Percentiles rank a stretch among this genome's conserved stretches.
Evolutionary conservation across 176 grass and related monocot genomes (phyloP).

Genomic region (Oryza rufipogon): DNA sequence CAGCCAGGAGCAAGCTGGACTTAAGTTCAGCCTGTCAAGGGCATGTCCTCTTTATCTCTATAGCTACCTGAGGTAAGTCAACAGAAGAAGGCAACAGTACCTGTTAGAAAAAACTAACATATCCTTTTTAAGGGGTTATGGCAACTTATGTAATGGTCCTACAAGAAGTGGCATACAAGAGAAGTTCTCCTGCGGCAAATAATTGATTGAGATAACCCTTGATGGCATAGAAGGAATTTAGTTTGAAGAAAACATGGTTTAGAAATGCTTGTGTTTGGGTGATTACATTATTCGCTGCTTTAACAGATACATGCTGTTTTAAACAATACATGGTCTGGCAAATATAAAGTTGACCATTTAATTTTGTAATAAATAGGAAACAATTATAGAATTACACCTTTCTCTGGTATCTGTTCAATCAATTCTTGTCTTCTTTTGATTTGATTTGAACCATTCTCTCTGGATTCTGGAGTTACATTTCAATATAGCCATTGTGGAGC

Average conservation of each 20-base stretch:
- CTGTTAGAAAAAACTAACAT: too few relatives aligned
- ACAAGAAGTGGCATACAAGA: too few relatives aligned
- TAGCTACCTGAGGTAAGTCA: background rate
- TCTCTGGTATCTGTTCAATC: background rate
- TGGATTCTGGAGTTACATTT: background rate
- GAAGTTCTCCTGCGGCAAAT: background rate
- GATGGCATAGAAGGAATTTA: background rate
- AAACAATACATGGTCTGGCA: background rate
- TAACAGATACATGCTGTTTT: background rate
- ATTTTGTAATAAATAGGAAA: background rate
- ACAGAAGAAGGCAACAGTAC: background rate
- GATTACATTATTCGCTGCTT: background rate
- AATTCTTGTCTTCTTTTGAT: background rate
- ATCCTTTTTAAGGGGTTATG: too few relatives aligned
- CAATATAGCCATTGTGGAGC: background rate
- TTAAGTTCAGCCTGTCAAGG: too few relatives aligned
- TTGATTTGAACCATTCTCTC: background rate
- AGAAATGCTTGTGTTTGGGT: background rate
- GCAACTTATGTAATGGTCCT: too few relatives aligned
- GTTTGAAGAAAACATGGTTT: conserved; percentile 20
- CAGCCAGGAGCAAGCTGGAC: background rate
- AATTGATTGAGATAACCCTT: background rate
- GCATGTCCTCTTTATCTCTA: too few relatives aligned
- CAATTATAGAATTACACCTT: background rate
- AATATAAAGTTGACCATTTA: background rate